Percentiles rank a stretch among this genome's conserved stretches.
These are phyloP conservation scores for Cutaneotrichosporon cavernicola DNA, from an alignment of 1,284 basidiomycete species.

Conservation along the genomic window DNA sequence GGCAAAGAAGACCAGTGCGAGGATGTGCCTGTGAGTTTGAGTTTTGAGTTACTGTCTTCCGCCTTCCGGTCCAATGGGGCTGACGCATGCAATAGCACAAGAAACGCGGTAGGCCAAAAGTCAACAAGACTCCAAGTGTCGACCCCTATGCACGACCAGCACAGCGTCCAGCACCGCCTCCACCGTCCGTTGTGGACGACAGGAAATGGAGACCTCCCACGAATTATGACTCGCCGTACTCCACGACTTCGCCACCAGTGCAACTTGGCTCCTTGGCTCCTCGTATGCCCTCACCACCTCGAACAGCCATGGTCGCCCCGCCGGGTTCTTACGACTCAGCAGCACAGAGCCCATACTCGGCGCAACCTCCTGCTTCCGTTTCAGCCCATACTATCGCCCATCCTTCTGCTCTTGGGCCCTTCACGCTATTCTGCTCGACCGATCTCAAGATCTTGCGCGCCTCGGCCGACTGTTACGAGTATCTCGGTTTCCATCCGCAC, in stretches of 20 bases:
- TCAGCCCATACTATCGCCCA: slow-evolving; percentile 8
- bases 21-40: slow-evolving; percentile 51
- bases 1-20: slow-evolving; percentile 47
- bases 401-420: slow-evolving; percentile 11
- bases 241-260: slow-evolving; percentile 14
- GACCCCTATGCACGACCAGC: slow-evolving; percentile 34
- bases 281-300: slow-evolving; percentile 16
- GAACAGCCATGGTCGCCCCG: not conserved
- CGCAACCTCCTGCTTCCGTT: not conserved
- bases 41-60: slow-evolving; percentile 22
- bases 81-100: slow-evolving; percentile 37
- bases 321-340: slow-evolving; percentile 6
- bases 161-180: not conserved
- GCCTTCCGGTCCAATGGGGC: not conserved
- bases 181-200: slow-evolving; percentile 1
- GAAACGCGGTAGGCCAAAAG: slow-evolving; percentile 49
- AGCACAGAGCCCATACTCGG: slow-evolving; percentile 1
- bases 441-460: slow-evolving; percentile 44
- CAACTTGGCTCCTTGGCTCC: not conserved
- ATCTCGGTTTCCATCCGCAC: slow-evolving; percentile 45
- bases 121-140: slow-evolving; percentile 33
- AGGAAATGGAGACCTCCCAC: slow-evolving; percentile 33
- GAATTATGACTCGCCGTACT: slow-evolving; percentile 28
- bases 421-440: slow-evolving; percentile 46
- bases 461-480: slow-evolving; percentile 29